Base-by-base conservation (phyloP, 495 filamentous ascomycete species). In the Usnea hakonensis region DNA sequence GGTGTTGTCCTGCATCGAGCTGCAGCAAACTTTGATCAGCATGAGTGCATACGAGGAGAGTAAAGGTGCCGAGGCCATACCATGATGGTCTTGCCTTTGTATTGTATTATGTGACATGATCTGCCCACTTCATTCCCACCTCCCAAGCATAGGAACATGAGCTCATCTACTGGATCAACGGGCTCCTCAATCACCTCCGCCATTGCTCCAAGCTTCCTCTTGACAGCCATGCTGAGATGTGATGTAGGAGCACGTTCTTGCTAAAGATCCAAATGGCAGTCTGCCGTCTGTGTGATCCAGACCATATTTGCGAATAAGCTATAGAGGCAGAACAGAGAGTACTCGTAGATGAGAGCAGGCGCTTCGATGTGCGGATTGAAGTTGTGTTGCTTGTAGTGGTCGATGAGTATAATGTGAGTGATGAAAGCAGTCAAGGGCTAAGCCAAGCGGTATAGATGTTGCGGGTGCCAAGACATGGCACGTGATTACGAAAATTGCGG, bases 81-180 rank as follows among this genome's bases (percentile, higher is more conserved):
- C 94, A 98, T 98, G 62, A 98, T 90, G 8, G 94, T 97, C 71
- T 98, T 98, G 23, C 94, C 94, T 71, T 97, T 98, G 81, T 98
- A 98, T 70, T 97, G 90, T 33, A 98, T 84, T 62, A 98, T 96
- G 72, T 98, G 94, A 75, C 94, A 97, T 62, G 94, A 97, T 61
- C 94, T 83, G 58, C 94, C 94, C 60, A 98, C 94, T 74, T 98
- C 94, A 72, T 96, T 97, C 41, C 94, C 93, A 62, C 94, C 94
- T 57, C 94, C 94, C 40, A 98, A 78, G 65, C 90, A 93, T 56
- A 96, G 83, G 70, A 98, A 98, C 74, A 87, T 89, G 57, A 98
- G 81, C 76, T 96, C 90, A 70, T 98, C 94, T 0, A 88, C 79
- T 3, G 88, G 86, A 59, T 91, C 87, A 13, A 87, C 85, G 3